A percentile compares a stretch with the other conserved stretches of the same genome.
Conservation (phyloP, 352 stramenopile genomes). For the Ophiocytium majus region DNA sequence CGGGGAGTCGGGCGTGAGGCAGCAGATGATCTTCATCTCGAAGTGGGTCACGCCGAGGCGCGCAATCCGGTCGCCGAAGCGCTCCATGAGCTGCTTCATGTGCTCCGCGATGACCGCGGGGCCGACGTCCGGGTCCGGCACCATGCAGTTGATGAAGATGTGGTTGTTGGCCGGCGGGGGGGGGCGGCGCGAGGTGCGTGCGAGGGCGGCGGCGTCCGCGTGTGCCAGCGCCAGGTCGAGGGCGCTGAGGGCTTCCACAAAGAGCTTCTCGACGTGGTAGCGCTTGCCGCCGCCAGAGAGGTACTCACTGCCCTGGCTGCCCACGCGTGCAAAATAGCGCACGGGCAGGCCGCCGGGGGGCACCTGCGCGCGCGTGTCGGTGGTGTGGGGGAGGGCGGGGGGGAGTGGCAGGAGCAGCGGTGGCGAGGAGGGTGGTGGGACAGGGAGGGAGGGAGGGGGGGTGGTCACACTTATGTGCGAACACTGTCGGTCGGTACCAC, state of each 20-base stretch:
- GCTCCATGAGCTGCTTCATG: conserved; percentile 75
- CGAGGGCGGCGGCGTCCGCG: conserved; percentile 64
- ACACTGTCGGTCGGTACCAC: too few species aligned
- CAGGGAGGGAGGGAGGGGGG: too few species aligned
- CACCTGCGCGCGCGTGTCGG: background rate
- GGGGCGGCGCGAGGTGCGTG: conserved; percentile 42
- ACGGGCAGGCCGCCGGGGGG: background rate
- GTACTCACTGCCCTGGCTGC: conserved; percentile 68
- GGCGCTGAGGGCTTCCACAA: conserved; percentile 96
- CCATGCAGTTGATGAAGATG: conserved; percentile 97
- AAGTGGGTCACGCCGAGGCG: conserved; percentile 46
- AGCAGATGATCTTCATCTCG: conserved; percentile 52
- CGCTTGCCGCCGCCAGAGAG: conserved; percentile 64
- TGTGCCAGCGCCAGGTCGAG: conserved; percentile 86
- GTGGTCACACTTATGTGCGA: too few species aligned
- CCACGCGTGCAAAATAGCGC: conserved; percentile 10
- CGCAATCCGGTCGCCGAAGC: conserved; percentile 39
- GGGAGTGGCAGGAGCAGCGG: too few species aligned
- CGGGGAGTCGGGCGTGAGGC: background rate
- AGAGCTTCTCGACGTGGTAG: conserved; percentile 87
- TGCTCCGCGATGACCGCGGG: conserved; percentile 92
- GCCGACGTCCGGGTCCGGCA: conserved; percentile 83
- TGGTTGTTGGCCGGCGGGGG: conserved; percentile 87
- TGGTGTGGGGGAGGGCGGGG: too few species aligned
- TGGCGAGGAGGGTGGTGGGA: too few species aligned